Evolutionary conservation across 495 filamentous ascomycete species (phyloP).

Genomic region (Aeminium ludgeri): DNA sequence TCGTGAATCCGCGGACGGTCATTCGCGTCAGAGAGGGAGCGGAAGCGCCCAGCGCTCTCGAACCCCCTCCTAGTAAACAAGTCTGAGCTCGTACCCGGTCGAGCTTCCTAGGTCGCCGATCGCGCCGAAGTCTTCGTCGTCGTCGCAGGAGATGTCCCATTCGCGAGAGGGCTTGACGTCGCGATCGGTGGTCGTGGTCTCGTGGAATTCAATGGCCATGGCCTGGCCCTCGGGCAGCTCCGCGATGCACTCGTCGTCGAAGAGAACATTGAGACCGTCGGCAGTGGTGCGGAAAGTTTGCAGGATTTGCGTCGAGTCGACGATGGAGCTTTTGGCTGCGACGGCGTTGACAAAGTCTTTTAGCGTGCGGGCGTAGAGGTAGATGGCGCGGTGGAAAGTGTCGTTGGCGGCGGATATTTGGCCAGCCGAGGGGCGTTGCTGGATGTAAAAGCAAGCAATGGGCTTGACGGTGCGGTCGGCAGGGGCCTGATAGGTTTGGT

Average conservation of each 20-base stretch:
- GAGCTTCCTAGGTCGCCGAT: constrained; percentile 21
- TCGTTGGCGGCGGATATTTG: constrained; percentile 30
- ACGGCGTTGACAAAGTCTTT: constrained; percentile 53
- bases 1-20: no score
- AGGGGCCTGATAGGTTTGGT: constrained; percentile 69
- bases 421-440: constrained; percentile 34
- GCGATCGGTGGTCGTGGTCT: constrained; percentile 5
- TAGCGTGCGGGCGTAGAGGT: constrained; percentile 59
- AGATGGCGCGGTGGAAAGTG: constrained; percentile 70
- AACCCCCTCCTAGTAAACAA: constrained; percentile 21
- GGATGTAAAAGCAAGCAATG: constrained; percentile 80
- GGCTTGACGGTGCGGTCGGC: constrained; percentile 52
- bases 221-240: constrained; percentile 82
- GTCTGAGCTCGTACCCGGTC: constrained; percentile 25
- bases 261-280: constrained; percentile 60
- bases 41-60: constrained; percentile 8
- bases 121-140: no score
- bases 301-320: constrained; percentile 52
- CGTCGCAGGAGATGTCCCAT: constrained; percentile 29
- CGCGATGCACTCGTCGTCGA: constrained; percentile 83
- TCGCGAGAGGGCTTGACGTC: constrained; percentile 17
- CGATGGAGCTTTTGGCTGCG: constrained; percentile 59
- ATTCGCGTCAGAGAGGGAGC: background rate
- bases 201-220: constrained; percentile 50
- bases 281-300: constrained; percentile 54